Conservation (phyloP, 805 yeast genomes). For the Barnettozyma botsteinii region DNA sequence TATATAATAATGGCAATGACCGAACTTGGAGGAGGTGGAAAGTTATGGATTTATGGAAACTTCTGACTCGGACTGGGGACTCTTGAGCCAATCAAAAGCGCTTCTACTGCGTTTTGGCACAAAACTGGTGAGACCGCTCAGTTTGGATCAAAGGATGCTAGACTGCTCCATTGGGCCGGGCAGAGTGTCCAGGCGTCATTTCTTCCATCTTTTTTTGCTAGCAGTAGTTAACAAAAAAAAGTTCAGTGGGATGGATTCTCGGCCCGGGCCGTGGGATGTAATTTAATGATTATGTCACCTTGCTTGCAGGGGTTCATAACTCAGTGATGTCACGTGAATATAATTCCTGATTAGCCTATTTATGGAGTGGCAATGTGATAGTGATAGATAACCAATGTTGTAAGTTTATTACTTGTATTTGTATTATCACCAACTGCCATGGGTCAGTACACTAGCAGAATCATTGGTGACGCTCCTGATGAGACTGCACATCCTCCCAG, state of each 20-base stretch:
- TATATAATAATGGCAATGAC: slow-evolving; percentile 1
- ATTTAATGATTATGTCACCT: too few species aligned
- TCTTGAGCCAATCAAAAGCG: background rate
- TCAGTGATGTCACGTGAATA: too few species aligned
- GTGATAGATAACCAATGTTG: too few species aligned
- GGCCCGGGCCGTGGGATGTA: too few species aligned
- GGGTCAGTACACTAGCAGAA: slow-evolving; percentile 12
- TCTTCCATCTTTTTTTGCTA: background rate
- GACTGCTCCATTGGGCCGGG: background rate
- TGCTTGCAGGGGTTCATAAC: too few species aligned
- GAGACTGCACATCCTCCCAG: too few species aligned
- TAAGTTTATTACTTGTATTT: too few species aligned
- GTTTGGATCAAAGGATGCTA: background rate
- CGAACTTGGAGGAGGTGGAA: background rate
- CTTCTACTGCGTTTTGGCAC: background rate
- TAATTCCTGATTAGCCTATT: too few species aligned
- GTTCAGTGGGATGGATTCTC: too few species aligned
- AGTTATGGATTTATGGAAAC: background rate
- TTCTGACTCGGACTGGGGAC: background rate
- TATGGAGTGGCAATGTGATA: too few species aligned
- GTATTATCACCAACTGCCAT: too few species aligned
- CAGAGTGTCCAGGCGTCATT: background rate
- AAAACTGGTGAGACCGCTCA: background rate
- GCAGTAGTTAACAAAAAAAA: too few species aligned
- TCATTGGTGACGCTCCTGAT: background rate